A percentile compares a stretch with the other conserved stretches of the same genome.
Conservation (phyloP, 257 asterid genomes). For the Solanum commersonii region DNA sequence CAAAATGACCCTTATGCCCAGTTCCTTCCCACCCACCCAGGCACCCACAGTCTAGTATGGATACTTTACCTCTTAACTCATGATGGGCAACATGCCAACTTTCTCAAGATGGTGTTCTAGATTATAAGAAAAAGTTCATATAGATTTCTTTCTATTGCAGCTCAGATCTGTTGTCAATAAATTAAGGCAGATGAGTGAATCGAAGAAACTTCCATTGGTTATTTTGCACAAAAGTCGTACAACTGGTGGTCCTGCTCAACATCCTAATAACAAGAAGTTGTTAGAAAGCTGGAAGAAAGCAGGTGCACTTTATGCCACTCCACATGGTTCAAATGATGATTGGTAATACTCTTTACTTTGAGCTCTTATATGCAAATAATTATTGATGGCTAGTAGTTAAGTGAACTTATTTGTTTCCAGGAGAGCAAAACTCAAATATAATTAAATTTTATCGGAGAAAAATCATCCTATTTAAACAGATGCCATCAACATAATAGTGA, state of each 20-base stretch:
- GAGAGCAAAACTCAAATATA: neutral
- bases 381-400: neutral
- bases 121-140: neutral
- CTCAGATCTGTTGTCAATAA: slow-evolving; percentile 50
- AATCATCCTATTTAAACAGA: neutral
- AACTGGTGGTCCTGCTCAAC: slow-evolving; percentile 66
- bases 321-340: slow-evolving; percentile 90
- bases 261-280: slow-evolving; percentile 63
- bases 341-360: slow-evolving; percentile 37
- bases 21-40: neutral
- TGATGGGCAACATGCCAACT: neutral
- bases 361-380: neutral
- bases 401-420: neutral
- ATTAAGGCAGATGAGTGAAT: slow-evolving; percentile 44
- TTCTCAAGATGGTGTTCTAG: neutral
- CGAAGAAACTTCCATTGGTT: slow-evolving; percentile 78
- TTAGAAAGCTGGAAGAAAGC: slow-evolving; percentile 68
- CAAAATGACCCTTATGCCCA: neutral
- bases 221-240: slow-evolving; percentile 73
- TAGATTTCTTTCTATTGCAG: slow-evolving; percentile 24
- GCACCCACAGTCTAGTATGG: neutral
- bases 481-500: neutral
- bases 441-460: neutral
- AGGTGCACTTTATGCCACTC: slow-evolving; percentile 68
- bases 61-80: neutral